Evolutionary conservation across 1,284 basidiomycete species (phyloP), one percentile per base, ranked within the genome.

Genomic region (Cutaneotrichosporon sp.): DNA sequence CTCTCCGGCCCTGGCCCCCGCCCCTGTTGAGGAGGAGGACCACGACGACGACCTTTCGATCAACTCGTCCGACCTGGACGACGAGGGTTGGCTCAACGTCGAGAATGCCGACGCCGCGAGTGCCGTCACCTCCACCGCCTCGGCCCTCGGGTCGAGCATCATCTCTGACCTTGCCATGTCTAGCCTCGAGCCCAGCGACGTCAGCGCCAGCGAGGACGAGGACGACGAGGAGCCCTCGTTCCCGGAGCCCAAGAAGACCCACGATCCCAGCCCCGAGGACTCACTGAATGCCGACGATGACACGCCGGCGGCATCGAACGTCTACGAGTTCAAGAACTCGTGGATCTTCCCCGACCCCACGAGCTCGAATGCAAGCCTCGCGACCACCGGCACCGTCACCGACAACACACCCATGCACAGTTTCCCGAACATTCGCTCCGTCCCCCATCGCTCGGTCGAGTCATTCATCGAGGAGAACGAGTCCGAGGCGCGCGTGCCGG

Each of bases 301-400:
- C 33, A 55, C 54, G 24, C 51, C 47, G 18, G 29, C 57, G 2
- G 33, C 56, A 1, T 52, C 59, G 13, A 31, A 31, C 29, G 18
- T n/a, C 34, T 13, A 36, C 51, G 49, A 47, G 20, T 66, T 66
- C 54, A 57, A 63, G 45, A 57, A 56, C 22, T 58, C 58, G 6
- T 63, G 60, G 56, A 63, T 66, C 59, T 66, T 66, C 54, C 64
- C 64, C 20, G 64, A 66, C 54, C 64, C 64, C 5, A 60, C 56
- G 7, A 54, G 49, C 24, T 45, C 61, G n/a, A 54, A 43, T 29
- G 53, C 38, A 6, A 58, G 49, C 36, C 29, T 51, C 6, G 11
- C 46, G 2, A 33, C 56, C 3, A 27, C 31, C 20, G 42, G 18
- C 14, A 54, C 52, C 9, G 38, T 14, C 16, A 53, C 51, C 20